Conservation (phyloP, 2,329 filamentous ascomycete genomes). For the Aschersonia sp. region DNA sequence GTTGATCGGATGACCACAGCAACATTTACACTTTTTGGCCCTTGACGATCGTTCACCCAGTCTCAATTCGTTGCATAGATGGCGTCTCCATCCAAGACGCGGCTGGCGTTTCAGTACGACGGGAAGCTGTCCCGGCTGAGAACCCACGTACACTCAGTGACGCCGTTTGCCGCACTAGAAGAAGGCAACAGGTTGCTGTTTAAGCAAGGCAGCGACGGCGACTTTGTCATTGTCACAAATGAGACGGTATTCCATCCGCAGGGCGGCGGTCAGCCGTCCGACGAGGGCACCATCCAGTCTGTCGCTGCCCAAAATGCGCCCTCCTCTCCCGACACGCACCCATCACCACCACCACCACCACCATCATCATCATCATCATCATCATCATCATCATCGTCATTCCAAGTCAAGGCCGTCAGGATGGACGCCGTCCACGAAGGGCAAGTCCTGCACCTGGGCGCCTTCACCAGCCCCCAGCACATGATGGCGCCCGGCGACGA, state of each 20-base stretch:
- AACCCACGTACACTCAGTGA: constrained; percentile 30
- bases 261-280: constrained; percentile 60
- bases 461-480: constrained; percentile 22
- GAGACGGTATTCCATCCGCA: constrained; percentile 64
- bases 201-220: constrained; percentile 35
- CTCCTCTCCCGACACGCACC: too few species aligned
- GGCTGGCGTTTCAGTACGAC: constrained; percentile 29
- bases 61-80: neutral
- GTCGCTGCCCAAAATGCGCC: constrained; percentile 1
- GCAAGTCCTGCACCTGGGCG: constrained; percentile 52
- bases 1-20: neutral
- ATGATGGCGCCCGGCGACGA: constrained; percentile 31
- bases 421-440: constrained; percentile 33
- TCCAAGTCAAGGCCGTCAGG: constrained; percentile 43
- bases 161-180: constrained; percentile 33
- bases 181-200: constrained; percentile 39
- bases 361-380: constrained; percentile 26
- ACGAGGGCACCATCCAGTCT: constrained; percentile 40
- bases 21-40: too few species aligned
- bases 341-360: too few species aligned
- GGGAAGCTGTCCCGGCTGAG: constrained; percentile 26
- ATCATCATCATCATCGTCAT: constrained; percentile 18
- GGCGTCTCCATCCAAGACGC: constrained; percentile 12
- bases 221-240: constrained; percentile 44
- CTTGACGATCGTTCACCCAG: too few species aligned